Percentiles rank a stretch among this genome's conserved stretches.
phyloP scores from a whole-genome alignment of 1,284 basidiomycete species.

The Moniliella sp. region DNA sequence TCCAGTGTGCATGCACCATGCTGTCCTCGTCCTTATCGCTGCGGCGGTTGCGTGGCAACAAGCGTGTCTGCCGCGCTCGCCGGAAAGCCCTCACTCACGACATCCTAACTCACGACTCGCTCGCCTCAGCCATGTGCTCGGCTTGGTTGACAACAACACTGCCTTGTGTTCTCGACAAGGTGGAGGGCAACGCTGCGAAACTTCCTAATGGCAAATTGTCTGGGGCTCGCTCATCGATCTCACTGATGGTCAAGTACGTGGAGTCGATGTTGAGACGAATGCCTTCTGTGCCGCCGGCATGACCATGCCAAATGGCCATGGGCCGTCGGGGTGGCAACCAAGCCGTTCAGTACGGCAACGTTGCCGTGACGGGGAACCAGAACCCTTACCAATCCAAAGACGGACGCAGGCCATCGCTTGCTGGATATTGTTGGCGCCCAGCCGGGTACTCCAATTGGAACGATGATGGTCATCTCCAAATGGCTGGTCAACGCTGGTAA shows the following conservation, averaged over 20 bases:
- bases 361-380: constrained; percentile 3
- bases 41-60: no score
- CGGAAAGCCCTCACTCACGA: no score
- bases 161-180: constrained; percentile 36
- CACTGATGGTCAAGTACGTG: constrained; percentile 14
- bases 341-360: constrained; percentile 28
- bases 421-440: constrained; percentile 13
- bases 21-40: no score
- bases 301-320: constrained; percentile 33
- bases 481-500: neutral
- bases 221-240: constrained; percentile 25
- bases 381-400: constrained; percentile 19
- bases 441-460: neutral
- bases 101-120: no score
- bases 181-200: constrained; percentile 28
- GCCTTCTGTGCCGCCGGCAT: constrained; percentile 34
- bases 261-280: constrained; percentile 29
- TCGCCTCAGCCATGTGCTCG: constrained; percentile 33
- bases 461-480: neutral
- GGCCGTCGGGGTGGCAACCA: constrained; percentile 34
- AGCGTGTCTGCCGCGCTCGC: no score
- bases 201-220: constrained; percentile 13
- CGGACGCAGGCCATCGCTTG: constrained; percentile 25
- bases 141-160: constrained; percentile 23
- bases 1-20: no score